Conservation (phyloP, 768 basidiomycete species). For the Rhodotorula kratochvilovae region DNA sequence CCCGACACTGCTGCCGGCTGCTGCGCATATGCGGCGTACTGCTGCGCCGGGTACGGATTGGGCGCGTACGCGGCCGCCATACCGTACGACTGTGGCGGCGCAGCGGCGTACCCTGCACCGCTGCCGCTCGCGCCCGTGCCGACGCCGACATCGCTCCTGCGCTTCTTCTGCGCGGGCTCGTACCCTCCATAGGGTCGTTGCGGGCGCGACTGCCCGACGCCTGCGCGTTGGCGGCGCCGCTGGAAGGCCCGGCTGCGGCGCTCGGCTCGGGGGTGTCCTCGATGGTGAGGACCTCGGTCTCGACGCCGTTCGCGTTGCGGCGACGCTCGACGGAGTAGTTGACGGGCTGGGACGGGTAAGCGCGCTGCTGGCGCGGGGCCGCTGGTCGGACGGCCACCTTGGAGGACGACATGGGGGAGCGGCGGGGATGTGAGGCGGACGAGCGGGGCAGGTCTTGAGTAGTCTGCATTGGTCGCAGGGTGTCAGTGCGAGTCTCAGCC, state of each 20-base stretch:
- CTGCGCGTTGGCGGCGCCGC: background rate
- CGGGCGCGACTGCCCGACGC: constrained; percentile 2
- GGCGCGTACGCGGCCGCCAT: background rate
- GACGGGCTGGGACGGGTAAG: background rate
- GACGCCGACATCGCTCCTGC: constrained; percentile 21
- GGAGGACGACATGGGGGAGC: background rate
- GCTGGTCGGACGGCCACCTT: background rate
- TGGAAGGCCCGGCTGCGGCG: background rate
- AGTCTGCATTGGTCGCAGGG: too few relatives aligned
- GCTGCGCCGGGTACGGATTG: background rate
- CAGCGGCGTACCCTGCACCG: background rate
- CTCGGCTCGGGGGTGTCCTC: constrained; percentile 37
- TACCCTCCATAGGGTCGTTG: constrained; percentile 11
- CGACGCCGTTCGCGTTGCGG: constrained; percentile 14
- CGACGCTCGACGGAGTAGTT: constrained; percentile 27
- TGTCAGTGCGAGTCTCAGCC: too few relatives aligned
- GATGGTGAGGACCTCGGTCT: constrained; percentile 36
- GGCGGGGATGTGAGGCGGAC: background rate
- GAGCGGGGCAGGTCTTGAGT: too few relatives aligned
- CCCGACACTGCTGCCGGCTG: background rate
- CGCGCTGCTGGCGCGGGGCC: background rate
- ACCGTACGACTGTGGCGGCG: too few relatives aligned
- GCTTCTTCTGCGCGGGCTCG: constrained; percentile 27
- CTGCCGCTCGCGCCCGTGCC: background rate
- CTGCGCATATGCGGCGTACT: background rate